phyloP scores from a whole-genome alignment of 495 filamentous ascomycete species.

The Aspergillus carlsbadensis region DNA sequence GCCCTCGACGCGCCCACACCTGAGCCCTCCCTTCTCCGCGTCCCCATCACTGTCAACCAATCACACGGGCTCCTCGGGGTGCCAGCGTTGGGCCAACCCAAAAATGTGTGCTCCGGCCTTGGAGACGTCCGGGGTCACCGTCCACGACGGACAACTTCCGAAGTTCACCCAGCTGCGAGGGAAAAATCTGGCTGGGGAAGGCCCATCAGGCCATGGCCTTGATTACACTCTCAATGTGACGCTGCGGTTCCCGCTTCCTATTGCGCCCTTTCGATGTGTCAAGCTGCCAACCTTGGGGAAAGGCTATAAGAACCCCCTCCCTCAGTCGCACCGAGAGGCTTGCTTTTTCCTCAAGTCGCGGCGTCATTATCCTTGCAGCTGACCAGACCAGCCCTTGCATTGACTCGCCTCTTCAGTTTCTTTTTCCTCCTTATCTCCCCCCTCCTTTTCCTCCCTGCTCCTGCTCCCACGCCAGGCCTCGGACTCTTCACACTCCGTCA shows the following conservation, averaged over 20 bases:
- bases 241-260: not conserved
- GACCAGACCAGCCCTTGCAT: not conserved
- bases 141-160: slow-evolving; percentile 6
- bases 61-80: not conserved
- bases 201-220: too few relatives aligned
- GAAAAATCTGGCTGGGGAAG: too few relatives aligned
- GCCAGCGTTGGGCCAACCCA: not conserved
- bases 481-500: too few relatives aligned
- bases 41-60: not conserved
- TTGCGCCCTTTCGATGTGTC: not conserved
- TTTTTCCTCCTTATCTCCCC: not conserved
- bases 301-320: not conserved
- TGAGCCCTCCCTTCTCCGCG: not conserved
- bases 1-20: too few relatives aligned
- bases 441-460: not conserved
- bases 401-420: not conserved
- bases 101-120: not conserved
- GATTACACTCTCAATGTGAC: not conserved
- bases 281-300: not conserved
- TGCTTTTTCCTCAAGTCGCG: too few relatives aligned
- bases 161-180: not conserved
- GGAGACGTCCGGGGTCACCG: not conserved
- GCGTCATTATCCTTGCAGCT: too few relatives aligned
- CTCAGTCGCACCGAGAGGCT: not conserved
- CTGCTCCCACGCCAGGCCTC: not conserved